A percentile compares a stretch with the other conserved stretches of the same genome.
These are phyloP conservation scores for Fraxinus xanthoxyloides DNA, from an alignment of 305 asterid species.

Conservation along the genomic window DNA sequence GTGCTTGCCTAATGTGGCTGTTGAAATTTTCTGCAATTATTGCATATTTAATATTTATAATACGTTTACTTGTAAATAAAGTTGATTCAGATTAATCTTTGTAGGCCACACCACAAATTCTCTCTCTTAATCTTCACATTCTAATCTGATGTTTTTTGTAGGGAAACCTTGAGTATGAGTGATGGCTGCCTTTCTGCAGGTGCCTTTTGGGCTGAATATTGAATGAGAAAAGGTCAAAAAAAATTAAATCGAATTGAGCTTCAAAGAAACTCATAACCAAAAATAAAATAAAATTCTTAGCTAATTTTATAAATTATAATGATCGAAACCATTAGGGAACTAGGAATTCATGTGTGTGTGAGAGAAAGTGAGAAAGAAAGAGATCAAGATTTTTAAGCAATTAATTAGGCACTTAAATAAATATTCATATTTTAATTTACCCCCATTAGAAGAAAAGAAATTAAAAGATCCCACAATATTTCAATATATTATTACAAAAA, in stretches of 20 bases:
- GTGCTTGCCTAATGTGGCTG: constrained; percentile 9
- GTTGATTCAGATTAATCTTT: not conserved
- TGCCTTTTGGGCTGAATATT: not conserved
- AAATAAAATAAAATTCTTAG: not conserved
- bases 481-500: not conserved
- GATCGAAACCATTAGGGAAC: not conserved
- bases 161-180: not conserved
- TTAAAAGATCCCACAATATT: too few species aligned
- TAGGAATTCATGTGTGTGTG: too few species aligned
- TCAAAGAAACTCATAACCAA: too few species aligned
- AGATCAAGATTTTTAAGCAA: not conserved
- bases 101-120: constrained; percentile 23
- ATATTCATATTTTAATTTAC: not conserved
- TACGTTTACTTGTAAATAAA: not conserved
- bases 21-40: constrained; percentile 7
- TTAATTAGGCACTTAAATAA: not conserved
- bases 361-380: not conserved
- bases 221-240: too few species aligned
- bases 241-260: too few species aligned
- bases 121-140: constrained; percentile 17
- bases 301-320: not conserved
- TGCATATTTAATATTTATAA: not conserved
- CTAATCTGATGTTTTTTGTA: not conserved
- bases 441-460: not conserved
- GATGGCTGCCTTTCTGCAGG: not conserved